A percentile compares a stretch with the other conserved stretches of the same genome.
Evolutionary conservation across 2,329 filamentous ascomycete genomes (phyloP).

Genomic region (Volutella citrinella): DNA sequence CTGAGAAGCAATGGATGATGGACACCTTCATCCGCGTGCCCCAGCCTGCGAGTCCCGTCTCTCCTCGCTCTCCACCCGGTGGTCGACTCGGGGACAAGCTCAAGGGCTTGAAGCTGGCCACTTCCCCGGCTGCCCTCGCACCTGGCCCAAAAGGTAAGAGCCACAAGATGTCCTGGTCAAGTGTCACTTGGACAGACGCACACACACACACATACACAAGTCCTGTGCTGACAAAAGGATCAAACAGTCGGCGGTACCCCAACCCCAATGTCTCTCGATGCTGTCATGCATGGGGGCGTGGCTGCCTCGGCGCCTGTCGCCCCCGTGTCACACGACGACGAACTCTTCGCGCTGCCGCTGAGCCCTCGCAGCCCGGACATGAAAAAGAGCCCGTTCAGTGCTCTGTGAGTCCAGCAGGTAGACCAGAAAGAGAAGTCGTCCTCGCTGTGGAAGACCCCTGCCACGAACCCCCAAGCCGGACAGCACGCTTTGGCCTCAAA

Average conservation of each 20-base stretch:
- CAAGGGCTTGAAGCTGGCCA: constrained; percentile 74
- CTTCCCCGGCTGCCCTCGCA: constrained; percentile 63
- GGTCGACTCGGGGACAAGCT: constrained; percentile 75
- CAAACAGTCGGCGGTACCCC: too few species aligned
- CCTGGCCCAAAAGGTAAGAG: constrained; percentile 52
- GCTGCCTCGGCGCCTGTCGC: constrained; percentile 16
- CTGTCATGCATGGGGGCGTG: constrained; percentile 24
- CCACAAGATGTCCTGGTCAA: too few species aligned
- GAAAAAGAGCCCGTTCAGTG: constrained; percentile 75
- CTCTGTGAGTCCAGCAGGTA: constrained; percentile 29
- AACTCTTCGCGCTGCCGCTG: constrained; percentile 82
- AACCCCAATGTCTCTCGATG: constrained; percentile 34
- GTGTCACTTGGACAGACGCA: too few species aligned
- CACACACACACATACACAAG: constrained; percentile 36
- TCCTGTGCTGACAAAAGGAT: too few species aligned
- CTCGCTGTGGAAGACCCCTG: too few species aligned
- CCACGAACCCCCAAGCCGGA: neutral
- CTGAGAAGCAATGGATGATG: constrained; percentile 84
- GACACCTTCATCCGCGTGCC: constrained; percentile 58
- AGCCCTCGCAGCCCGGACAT: constrained; percentile 85
- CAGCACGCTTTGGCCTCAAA: constrained; percentile 2
- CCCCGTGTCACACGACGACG: constrained; percentile 48
- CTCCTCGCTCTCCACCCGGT: constrained; percentile 63
- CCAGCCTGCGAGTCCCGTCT: constrained; percentile 39
- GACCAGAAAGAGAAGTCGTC: too few species aligned